Percentiles rank a stretch among this genome's conserved stretches.
Evolutionary conservation across 2,329 filamentous ascomycete genomes (phyloP).

Genomic region (Nannizzia gypsea): DNA sequence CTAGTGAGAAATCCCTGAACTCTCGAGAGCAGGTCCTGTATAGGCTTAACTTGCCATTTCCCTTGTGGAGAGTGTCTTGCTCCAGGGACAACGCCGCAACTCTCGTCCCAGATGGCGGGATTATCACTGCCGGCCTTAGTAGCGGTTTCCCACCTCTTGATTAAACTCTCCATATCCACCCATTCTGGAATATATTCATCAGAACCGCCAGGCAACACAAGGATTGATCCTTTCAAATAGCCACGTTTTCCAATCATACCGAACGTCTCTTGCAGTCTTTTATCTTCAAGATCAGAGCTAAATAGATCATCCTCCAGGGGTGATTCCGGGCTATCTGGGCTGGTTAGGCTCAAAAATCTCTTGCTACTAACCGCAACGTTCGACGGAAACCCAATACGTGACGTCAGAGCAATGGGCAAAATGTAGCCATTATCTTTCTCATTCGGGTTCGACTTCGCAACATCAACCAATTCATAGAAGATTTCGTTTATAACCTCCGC

Average conservation of each 20-base stretch:
- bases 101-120: slow-evolving; percentile 35
- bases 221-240: slow-evolving; percentile 28
- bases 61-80: slow-evolving; percentile 41
- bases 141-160: slow-evolving; percentile 34
- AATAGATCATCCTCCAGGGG: slow-evolving; percentile 77
- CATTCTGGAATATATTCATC: slow-evolving; percentile 36
- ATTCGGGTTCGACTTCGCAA: slow-evolving; percentile 21
- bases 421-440: slow-evolving; percentile 19
- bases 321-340: slow-evolving; percentile 39
- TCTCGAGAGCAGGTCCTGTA: slow-evolving; percentile 24
- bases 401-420: slow-evolving; percentile 26
- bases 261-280: slow-evolving; percentile 53
- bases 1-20: slow-evolving; percentile 25
- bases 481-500: slow-evolving; percentile 14
- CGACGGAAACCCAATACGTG: slow-evolving; percentile 22
- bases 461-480: slow-evolving; percentile 26
- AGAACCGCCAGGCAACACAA: slow-evolving; percentile 36
- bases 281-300: slow-evolving; percentile 59
- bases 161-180: slow-evolving; percentile 35
- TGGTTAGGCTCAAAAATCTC: slow-evolving; percentile 47
- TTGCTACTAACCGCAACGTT: slow-evolving; percentile 42
- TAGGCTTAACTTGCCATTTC: slow-evolving; percentile 36
- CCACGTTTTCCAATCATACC: slow-evolving; percentile 34
- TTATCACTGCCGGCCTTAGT: slow-evolving; percentile 24
- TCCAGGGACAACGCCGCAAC: slow-evolving; percentile 38